These are phyloP conservation scores for Cyberlindnera misumaiensis DNA, from an alignment of 805 yeast genomes.

Conservation along the genomic window DNA sequence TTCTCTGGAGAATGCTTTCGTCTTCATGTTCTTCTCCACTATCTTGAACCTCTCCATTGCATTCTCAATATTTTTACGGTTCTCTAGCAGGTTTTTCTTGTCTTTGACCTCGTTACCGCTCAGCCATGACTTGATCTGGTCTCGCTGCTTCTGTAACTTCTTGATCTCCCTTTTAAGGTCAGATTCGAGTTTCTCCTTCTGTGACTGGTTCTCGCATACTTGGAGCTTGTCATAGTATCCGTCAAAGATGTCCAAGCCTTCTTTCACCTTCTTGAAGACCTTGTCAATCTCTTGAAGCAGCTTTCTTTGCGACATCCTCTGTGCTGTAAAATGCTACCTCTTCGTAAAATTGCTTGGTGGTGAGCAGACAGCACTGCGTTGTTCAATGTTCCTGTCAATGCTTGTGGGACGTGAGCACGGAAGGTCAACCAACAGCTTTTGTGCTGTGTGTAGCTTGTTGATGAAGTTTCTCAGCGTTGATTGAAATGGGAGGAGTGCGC, in stretches of 20 bases:
- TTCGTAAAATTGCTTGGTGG: too few relatives aligned
- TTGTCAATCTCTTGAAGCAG: conserved; percentile 77
- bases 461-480: too few relatives aligned
- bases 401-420: too few relatives aligned
- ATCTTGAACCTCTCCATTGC: conserved; percentile 97
- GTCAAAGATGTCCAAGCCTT: conserved; percentile 84
- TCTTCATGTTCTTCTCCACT: conserved; percentile 87
- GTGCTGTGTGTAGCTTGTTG: too few relatives aligned
- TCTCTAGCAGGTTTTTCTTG: conserved; percentile 73
- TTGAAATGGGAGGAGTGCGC: too few relatives aligned
- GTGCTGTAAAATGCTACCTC: too few relatives aligned
- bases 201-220: conserved; percentile 74
- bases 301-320: conserved; percentile 39
- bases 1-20: conserved; percentile 90
- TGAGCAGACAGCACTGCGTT: too few relatives aligned
- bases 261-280: conserved; percentile 84
- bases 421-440: too few relatives aligned
- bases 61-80: conserved; percentile 57
- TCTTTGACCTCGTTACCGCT: conserved; percentile 89
- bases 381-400: too few relatives aligned
- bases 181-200: conserved; percentile 87
- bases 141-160: conserved; percentile 87
- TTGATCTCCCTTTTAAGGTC: conserved; percentile 94
- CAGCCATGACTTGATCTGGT: conserved; percentile 93
- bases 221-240: conserved; percentile 79